phyloP scores from a whole-genome alignment of 495 filamentous ascomycete genomes.

The Annulohypoxylon maeteangense region DNA sequence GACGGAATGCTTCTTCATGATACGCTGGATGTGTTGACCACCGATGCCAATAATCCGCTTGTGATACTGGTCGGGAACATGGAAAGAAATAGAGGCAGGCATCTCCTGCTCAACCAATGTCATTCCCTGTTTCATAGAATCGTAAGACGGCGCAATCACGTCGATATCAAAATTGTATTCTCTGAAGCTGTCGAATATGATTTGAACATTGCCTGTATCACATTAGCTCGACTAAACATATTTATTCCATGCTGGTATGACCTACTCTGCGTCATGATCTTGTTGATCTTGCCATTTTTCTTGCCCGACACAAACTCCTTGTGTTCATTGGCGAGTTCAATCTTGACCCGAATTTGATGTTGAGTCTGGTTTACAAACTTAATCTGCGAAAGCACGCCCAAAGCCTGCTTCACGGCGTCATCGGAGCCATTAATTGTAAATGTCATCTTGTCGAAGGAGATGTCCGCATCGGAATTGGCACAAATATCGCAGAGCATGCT shows the following conservation, averaged over 20 bases:
- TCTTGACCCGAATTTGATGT: conserved; percentile 95
- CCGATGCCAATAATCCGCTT: conserved; percentile 99
- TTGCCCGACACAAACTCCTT: conserved; percentile 99
- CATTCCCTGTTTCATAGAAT: conserved; percentile 90
- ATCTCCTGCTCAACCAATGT: conserved; percentile 97
- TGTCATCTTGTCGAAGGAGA: conserved; percentile 90
- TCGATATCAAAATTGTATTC: conserved; percentile 99
- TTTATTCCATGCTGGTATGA: neutral
- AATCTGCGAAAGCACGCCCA: conserved; percentile 91
- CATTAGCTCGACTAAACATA: neutral
- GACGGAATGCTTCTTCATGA: conserved; percentile 99
- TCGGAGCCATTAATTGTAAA: conserved; percentile 96
- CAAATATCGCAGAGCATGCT: conserved; percentile 95
- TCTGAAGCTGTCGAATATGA: conserved; percentile 98
- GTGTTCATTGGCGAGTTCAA: conserved; percentile 98
- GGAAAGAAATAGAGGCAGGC: conserved; percentile 98
- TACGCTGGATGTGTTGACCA: conserved; percentile 97
- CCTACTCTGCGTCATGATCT: conserved; percentile 98
- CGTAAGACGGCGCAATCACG: conserved; percentile 89
- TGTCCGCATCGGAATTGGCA: conserved; percentile 92
- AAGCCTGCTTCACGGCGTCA: conserved; percentile 91
- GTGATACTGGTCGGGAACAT: conserved; percentile 99
- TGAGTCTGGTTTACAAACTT: conserved; percentile 86
- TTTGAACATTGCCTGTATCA: conserved; percentile 84
- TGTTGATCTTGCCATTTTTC: conserved; percentile 99